A percentile compares a stretch with the other conserved stretches of the same genome.
These are phyloP conservation scores for Eleusine coracana DNA, from an alignment of 176 grass and related monocot species.

Conservation along the genomic window DNA sequence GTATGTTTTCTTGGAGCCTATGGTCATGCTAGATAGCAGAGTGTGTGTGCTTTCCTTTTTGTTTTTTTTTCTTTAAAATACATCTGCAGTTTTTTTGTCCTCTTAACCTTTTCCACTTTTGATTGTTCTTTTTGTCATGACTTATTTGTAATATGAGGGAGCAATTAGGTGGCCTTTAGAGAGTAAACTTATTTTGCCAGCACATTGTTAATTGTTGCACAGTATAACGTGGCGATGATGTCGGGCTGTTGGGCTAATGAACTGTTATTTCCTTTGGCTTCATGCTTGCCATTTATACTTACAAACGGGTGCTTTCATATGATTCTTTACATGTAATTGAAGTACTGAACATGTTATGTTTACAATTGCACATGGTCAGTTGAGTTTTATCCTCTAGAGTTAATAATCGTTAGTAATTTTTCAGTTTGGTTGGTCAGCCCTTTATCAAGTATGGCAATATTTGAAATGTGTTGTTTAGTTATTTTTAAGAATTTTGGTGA, in stretches of 20 bases:
- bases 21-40: background rate
- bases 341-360: background rate
- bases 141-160: background rate
- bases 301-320: background rate
- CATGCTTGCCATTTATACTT: background rate
- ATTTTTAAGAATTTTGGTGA: background rate
- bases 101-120: background rate
- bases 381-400: background rate
- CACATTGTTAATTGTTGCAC: constrained; percentile 10
- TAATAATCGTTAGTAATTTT: background rate
- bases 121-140: background rate
- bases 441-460: background rate
- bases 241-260: background rate
- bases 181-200: background rate
- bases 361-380: background rate
- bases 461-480: background rate
- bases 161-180: background rate
- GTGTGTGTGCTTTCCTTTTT: background rate
- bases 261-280: constrained; percentile 18
- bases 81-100: background rate
- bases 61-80: background rate
- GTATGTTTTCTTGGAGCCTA: background rate
- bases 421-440: background rate
- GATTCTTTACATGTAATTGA: constrained; percentile 18
- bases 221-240: background rate